A percentile compares a stretch with the other conserved stretches of the same genome.
phyloP scores from a whole-genome alignment of 306 rosid species.

The Quercus variabilis region DNA sequence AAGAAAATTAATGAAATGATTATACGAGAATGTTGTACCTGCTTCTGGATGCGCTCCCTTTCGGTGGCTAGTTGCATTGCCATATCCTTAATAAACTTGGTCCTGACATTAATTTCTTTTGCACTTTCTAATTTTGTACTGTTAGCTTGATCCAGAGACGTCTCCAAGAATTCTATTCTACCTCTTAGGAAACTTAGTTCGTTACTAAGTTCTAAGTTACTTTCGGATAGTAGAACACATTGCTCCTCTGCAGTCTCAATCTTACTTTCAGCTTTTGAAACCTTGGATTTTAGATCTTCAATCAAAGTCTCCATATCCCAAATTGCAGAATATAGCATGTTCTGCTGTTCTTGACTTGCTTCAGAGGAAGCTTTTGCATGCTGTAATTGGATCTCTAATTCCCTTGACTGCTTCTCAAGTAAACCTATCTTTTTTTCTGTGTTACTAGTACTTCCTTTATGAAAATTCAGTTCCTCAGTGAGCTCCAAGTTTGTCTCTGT shows the following conservation, averaged over 20 bases:
- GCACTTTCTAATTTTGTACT: slow-evolving; percentile 41
- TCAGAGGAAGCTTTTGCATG: slow-evolving; percentile 78
- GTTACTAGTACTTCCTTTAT: slow-evolving; percentile 60
- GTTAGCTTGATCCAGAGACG: slow-evolving; percentile 58
- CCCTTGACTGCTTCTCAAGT: slow-evolving; percentile 86
- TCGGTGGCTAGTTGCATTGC: slow-evolving; percentile 61
- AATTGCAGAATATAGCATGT: slow-evolving; percentile 90
- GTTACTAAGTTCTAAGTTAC: slow-evolving; percentile 52
- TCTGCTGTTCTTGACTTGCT: slow-evolving; percentile 97
- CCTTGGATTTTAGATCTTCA: slow-evolving; percentile 93
- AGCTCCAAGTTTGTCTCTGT: slow-evolving; percentile 80
- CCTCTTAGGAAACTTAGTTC: slow-evolving; percentile 61
- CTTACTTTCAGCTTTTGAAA: slow-evolving; percentile 68
- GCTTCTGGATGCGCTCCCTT: slow-evolving; percentile 70
- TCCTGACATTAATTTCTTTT: slow-evolving; percentile 53
- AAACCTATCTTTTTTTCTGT: slow-evolving; percentile 78
- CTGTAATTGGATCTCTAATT: slow-evolving; percentile 73
- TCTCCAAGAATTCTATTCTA: slow-evolving; percentile 48
- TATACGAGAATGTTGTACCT: slow-evolving; percentile 44
- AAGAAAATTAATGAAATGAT: neutral
- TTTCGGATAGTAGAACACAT: slow-evolving; percentile 56
- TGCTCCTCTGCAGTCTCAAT: slow-evolving; percentile 61
- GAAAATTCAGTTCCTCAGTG: slow-evolving; percentile 81
- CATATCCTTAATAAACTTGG: slow-evolving; percentile 70
- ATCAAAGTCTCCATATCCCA: slow-evolving; percentile 98